A percentile compares a stretch with the other conserved stretches of the same genome.
Conservation (phyloP, 345 rosid species). For the Ailanthus altissimus region DNA sequence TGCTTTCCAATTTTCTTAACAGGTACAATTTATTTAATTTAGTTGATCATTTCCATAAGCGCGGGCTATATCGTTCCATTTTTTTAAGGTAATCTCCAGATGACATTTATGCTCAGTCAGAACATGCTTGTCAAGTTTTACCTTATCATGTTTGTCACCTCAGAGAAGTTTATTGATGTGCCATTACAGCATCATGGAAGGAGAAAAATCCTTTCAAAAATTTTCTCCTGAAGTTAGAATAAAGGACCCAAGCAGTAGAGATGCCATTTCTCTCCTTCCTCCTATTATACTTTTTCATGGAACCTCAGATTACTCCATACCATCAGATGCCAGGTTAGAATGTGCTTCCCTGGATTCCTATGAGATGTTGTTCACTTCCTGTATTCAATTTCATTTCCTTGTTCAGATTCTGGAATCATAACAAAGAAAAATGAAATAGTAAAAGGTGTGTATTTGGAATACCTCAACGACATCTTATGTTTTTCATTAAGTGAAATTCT, state of each 20-base stretch:
- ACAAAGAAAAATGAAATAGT: neutral
- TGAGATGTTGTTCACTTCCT: neutral
- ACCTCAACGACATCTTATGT: neutral
- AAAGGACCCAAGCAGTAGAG: conserved; percentile 52
- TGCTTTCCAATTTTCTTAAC: conserved; percentile 23
- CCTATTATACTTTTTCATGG: conserved; percentile 86
- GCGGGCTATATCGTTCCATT: conserved; percentile 83
- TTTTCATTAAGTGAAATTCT: conserved; percentile 10
- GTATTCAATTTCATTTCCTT: neutral
- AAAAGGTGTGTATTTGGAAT: neutral
- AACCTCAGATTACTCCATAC: conserved; percentile 80
- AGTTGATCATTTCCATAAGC: conserved; percentile 76
- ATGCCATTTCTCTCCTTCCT: conserved; percentile 65
- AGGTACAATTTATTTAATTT: conserved; percentile 87
- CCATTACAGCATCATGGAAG: conserved; percentile 86
- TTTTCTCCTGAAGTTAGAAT: conserved; percentile 81
- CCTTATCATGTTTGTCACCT: conserved; percentile 5
- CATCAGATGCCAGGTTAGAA: conserved; percentile 85
- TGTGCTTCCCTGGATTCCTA: neutral
- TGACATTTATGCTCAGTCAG: neutral
- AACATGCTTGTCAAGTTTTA: neutral
- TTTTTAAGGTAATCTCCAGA: conserved; percentile 59
- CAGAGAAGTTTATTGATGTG: neutral
- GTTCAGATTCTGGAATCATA: conserved; percentile 9
- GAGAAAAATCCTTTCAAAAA: conserved; percentile 70